Conservation (phyloP, 179 eudicot species). For the Corrigiola litoralis region DNA sequence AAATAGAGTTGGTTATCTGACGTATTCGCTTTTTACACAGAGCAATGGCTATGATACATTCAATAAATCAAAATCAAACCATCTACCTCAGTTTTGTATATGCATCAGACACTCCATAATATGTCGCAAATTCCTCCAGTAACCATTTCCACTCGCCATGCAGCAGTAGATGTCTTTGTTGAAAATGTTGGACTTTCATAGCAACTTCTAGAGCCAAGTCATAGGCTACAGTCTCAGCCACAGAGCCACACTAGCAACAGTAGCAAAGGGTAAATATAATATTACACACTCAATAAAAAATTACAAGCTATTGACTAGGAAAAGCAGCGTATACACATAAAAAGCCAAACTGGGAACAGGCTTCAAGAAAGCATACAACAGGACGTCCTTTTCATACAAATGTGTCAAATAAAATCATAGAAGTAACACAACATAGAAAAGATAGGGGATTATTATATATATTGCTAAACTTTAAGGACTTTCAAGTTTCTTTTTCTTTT, state of each 20-base stretch:
- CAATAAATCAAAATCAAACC: not conserved
- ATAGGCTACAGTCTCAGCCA: slow-evolving; percentile 97
- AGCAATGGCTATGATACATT: not conserved
- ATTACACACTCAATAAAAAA: no score
- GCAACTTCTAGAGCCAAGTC: slow-evolving; percentile 89
- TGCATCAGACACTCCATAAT: slow-evolving; percentile 92
- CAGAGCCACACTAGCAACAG: slow-evolving; percentile 66
- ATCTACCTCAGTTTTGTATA: slow-evolving; percentile 81
- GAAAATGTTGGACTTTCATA: slow-evolving; percentile 91
- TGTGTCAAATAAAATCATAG: no score
- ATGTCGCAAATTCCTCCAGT: slow-evolving; percentile 78
- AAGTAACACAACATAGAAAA: no score
- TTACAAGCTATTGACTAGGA: not conserved
- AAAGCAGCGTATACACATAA: not conserved
- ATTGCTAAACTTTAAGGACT: no score
- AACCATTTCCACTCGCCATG: slow-evolving; percentile 97
- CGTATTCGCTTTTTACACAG: not conserved
- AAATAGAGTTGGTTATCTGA: not conserved
- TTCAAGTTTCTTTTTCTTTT: no score
- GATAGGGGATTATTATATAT: no score
- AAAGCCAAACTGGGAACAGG: no score
- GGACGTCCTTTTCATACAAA: no score
- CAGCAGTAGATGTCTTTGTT: slow-evolving; percentile 67
- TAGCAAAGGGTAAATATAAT: slow-evolving; percentile 3
- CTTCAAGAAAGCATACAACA: no score